phyloP scores from a whole-genome alignment of 495 filamentous ascomycete genomes.

The Xylaria palmicola region DNA sequence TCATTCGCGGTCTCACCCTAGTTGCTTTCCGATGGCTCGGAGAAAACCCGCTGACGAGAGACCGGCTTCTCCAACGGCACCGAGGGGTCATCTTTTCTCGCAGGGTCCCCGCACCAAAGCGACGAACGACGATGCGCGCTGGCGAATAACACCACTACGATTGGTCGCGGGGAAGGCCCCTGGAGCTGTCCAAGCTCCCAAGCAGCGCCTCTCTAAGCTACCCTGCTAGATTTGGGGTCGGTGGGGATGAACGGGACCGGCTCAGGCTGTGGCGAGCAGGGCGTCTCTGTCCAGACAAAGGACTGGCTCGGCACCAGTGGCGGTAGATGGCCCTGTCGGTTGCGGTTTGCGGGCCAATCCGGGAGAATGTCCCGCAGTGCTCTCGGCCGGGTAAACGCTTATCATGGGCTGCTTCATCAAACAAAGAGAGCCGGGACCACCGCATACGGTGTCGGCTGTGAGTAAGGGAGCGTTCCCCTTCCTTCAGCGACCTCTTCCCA shows the following conservation, averaged over 20 bases:
- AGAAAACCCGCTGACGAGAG: background rate
- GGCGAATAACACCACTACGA: background rate
- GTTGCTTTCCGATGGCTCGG: background rate
- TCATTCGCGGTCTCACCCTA: background rate
- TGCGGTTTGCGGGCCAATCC: background rate
- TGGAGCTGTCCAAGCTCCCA: background rate
- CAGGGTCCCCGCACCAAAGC: conserved; percentile 1
- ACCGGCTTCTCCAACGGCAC: conserved; percentile 17
- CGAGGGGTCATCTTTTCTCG: background rate
- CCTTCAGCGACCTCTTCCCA: too few relatives aligned
- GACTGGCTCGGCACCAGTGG: conserved; percentile 25
- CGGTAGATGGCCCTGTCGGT: conserved; percentile 26
- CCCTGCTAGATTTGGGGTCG: background rate
- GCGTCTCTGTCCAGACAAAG: conserved; percentile 12
- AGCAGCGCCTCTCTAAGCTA: too few relatives aligned
- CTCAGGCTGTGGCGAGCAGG: conserved; percentile 22
- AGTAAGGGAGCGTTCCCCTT: too few relatives aligned
- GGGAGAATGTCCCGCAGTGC: background rate
- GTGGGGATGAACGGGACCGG: conserved; percentile 8
- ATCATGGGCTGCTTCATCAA: conserved; percentile 1
- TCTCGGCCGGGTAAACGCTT: conserved; percentile 29
- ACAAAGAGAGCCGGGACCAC: too few relatives aligned
- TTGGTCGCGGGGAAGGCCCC: conserved; percentile 2
- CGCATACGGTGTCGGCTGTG: too few relatives aligned
- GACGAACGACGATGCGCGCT: background rate